Base-by-base conservation (phyloP, 1,284 basidiomycete species). In the Grifola frondosa region DNA sequence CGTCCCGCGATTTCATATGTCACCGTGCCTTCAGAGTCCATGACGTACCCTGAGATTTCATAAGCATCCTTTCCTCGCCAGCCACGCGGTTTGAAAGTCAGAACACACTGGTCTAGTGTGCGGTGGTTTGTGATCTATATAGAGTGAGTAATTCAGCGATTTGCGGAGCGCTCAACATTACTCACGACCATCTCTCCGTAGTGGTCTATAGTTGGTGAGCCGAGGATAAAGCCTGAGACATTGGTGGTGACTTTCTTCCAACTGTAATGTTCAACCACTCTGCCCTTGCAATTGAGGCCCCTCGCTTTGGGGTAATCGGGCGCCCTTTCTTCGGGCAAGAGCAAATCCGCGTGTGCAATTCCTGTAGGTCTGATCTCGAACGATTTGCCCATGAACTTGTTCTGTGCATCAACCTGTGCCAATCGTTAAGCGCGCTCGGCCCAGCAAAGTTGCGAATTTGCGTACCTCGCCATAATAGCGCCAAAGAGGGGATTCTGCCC, bases 351-450 rank as follows among this genome's bases (percentile, higher is more conserved):
- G 60, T 98, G 96, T 0, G 95, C 96, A 6, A 95, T 77, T 36
- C 96, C 96, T 1, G 94, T 98, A 0, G 96, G 96, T 11, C 91
- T 73, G 57, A 98, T 97, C 71, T 98, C 96, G 58, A 98, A 98
- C 2, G 89, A 92, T 61, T 95, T 92, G 29, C 96, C 96, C 78
- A 91, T 89, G 64, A 97, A 96, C 65, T 87, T 95, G 66, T 93
- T 94, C 64, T 96, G 91, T 6, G 91, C 91, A 56, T 92, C 90
- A 42, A 93, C 88, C 82, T 88, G 30, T 25, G 37, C 35, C 29
- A 9, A 34, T 23, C 13, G 13, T 26, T 15, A 15, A 12, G 40
- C 6, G 16, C 21, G 22, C n/a, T n/a, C 12, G 11, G 12, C 21
- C 7, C 22, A 28, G 26, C 16, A 36, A 29, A 6, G 15, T n/a